Evolutionary conservation across 352 stramenopile genomes (phyloP).

Genomic region (Phytophthora constricta): DNA sequence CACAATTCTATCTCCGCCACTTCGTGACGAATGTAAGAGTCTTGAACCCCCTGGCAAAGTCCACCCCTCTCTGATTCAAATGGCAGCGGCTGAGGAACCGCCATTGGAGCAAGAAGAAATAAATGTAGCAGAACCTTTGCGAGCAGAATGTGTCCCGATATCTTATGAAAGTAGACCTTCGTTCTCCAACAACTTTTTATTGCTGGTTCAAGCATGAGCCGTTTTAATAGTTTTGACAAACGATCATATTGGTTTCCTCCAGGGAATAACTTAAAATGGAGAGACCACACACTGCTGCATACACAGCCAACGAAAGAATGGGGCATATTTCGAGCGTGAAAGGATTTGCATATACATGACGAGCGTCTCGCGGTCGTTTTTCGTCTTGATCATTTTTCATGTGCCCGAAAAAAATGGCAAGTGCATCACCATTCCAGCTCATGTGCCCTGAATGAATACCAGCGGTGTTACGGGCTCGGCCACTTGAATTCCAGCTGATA

Average conservation of each 20-base stretch:
- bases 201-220: conserved; percentile 2
- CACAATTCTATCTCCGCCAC: conserved; percentile 27
- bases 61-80: conserved; percentile 33
- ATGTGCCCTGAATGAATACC: conserved; percentile 16
- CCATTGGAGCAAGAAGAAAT: conserved; percentile 25
- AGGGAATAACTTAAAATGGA: conserved; percentile 19
- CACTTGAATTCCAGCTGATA: conserved; percentile 23
- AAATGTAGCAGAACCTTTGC: conserved; percentile 31
- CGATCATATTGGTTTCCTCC: conserved; percentile 34
- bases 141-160: conserved; percentile 32
- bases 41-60: conserved; percentile 26
- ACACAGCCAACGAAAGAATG: conserved; percentile 30
- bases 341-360: conserved; percentile 41
- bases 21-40: conserved; percentile 35
- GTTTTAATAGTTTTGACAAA: conserved; percentile 26
- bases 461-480: conserved; percentile 9
- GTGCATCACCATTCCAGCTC: conserved; percentile 17
- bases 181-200: background rate
- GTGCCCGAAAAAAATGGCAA: conserved; percentile 19
- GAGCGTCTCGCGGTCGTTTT: conserved; percentile 13
- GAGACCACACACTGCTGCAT: conserved; percentile 11
- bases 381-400: conserved; percentile 42
- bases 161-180: too few species aligned
- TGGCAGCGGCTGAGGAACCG: conserved; percentile 20
- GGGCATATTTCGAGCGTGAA: conserved; percentile 25